Evolutionary conservation across 2,329 filamentous ascomycete species (phyloP).

Genomic region (Aspergillus vadensis): DNA sequence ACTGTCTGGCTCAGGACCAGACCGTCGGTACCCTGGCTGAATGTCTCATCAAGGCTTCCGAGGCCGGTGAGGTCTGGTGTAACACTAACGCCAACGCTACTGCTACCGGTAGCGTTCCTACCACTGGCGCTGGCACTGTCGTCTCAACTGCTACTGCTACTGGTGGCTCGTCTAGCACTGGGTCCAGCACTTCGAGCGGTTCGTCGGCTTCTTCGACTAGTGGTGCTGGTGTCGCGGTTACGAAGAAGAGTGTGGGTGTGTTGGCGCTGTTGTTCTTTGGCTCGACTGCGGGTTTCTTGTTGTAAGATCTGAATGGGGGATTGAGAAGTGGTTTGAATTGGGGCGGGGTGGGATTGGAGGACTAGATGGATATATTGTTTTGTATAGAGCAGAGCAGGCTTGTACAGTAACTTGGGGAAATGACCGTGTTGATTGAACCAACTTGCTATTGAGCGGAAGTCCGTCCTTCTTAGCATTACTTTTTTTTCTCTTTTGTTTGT

Average conservation of each 20-base stretch:
- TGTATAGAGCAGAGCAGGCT: too few relatives aligned
- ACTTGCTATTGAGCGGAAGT: too few relatives aligned
- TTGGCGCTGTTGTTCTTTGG: conserved; percentile 17
- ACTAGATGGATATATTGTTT: too few relatives aligned
- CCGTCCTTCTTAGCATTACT: too few relatives aligned
- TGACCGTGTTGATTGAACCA: too few relatives aligned
- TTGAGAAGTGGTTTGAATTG: too few relatives aligned
- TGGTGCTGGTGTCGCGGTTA: conserved; percentile 7
- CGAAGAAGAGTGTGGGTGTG: conserved; percentile 9
- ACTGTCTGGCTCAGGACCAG: conserved; percentile 27
- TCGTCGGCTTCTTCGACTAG: neutral
- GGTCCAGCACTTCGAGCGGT: neutral
- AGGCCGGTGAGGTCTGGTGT: conserved; percentile 26
- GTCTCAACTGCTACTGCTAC: conserved; percentile 14
- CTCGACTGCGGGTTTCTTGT: conserved; percentile 6
- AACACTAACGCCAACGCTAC: conserved; percentile 28
- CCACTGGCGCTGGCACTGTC: conserved; percentile 20
- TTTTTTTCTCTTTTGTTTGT: too few relatives aligned
- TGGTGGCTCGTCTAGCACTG: neutral
- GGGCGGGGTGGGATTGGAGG: too few relatives aligned
- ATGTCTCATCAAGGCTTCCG: conserved; percentile 26
- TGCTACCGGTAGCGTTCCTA: conserved; percentile 23
- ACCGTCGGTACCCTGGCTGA: conserved; percentile 21
- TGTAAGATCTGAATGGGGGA: neutral
- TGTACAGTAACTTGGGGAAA: too few relatives aligned